Base-by-base conservation (phyloP, 83 land plant species). In the Diphasiastrum complanatum region DNA sequence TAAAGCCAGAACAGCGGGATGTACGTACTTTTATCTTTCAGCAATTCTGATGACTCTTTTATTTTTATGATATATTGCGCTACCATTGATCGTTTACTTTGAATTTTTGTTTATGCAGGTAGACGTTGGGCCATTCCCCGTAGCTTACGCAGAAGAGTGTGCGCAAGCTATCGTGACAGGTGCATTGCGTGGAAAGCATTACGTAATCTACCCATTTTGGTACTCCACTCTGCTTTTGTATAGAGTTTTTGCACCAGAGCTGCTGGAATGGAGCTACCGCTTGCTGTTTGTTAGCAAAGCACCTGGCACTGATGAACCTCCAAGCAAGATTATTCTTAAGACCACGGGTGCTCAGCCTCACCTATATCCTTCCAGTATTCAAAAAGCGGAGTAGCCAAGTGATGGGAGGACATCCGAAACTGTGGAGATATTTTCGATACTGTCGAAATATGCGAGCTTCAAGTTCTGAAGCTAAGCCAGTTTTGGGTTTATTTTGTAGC, bases 1-100 rank as follows among this genome's bases (percentile, higher is more conserved):
- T 79, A 40, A 76, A 82, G 75, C 81, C 77, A 60, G 89, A 85
- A 58, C 84, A 71, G 48, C 73, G 89, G 24, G 98, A 93, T 51
- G 95, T 87, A 73, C 55, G 71, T 51, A 2, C 36, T 8, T 1
- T 8, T 18, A 20, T 23, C 22, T 41, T 48, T 24, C 4, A 2
- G 27, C 29, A 63, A 34, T 32, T 3, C 26, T 34, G 45, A 0
- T 57, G 4, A 30, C 0, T 57, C 2, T 0, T 14, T 56, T 28
- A 1, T 11, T 12, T 1, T 12, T 55, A 11, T 27, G 12, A 0
- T 30, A 25, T 12, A 27, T 55, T 6, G 6, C 16, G 20, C 5
- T 48, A 48, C 5, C 20, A 19, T 48, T n/a, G 4, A 8, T 46
- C n/a, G n/a, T n/a, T n/a, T 20, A 30, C 3, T 28, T 61, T n/a